Percentiles rank a stretch among this genome's conserved stretches.
Evolutionary conservation across 768 basidiomycete species (phyloP).

Genomic region (Trametes maxima): DNA sequence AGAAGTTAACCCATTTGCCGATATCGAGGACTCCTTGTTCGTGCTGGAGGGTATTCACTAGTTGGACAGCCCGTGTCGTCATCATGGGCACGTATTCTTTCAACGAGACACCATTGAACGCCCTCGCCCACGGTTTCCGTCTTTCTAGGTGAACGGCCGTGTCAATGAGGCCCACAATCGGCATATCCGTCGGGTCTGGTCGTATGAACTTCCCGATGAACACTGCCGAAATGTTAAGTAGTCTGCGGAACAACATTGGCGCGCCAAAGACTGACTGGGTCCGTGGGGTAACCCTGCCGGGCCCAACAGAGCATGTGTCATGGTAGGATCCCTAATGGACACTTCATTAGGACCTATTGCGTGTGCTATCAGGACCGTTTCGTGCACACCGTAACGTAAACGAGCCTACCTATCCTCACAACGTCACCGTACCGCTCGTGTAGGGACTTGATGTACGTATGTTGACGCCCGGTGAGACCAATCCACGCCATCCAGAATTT

Average conservation of each 20-base stretch:
- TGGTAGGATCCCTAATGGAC: conserved; percentile 12
- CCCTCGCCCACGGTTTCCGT: conserved; percentile 52
- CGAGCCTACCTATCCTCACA: conserved; percentile 39
- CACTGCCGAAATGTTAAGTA: not conserved
- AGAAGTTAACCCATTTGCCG: conserved; percentile 41
- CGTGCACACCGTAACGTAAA: not conserved
- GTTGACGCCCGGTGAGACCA: conserved; percentile 31
- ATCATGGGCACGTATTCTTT: conserved; percentile 49
- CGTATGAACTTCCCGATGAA: conserved; percentile 2
- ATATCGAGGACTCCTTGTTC: conserved; percentile 32
- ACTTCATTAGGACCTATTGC: conserved; percentile 22
- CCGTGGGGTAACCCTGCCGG: conserved; percentile 45
- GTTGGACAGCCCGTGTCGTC: conserved; percentile 40
- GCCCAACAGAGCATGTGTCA: not conserved
- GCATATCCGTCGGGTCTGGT: not conserved
- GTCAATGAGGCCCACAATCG: conserved; percentile 11
- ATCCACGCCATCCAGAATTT: conserved; percentile 33
- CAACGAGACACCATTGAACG: conserved; percentile 46
- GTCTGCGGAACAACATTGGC: not conserved
- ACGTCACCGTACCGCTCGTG: conserved; percentile 42
- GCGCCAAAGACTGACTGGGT: conserved; percentile 34
- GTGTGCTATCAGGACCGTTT: not conserved
- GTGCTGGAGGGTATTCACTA: conserved; percentile 39
- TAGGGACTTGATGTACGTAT: conserved; percentile 33
- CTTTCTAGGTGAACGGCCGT: conserved; percentile 45